phyloP scores from a whole-genome alignment of 805 yeast genomes.

The Torulaspora delbrueckii region DNA sequence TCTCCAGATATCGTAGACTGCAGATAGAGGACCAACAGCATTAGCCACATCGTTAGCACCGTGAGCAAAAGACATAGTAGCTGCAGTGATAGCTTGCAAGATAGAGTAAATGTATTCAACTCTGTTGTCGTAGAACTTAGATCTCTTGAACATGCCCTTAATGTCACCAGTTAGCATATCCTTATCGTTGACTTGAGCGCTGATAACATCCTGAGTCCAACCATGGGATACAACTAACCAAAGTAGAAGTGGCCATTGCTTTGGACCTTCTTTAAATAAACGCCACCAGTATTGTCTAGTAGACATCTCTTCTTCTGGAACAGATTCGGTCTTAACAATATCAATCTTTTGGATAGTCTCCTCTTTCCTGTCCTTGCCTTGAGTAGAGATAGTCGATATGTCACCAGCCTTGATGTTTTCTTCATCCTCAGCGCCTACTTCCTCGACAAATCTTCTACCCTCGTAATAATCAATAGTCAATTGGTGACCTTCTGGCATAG shows the following conservation, averaged over 20 bases:
- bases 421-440: slow-evolving; percentile 12
- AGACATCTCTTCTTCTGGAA: slow-evolving; percentile 23
- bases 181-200: slow-evolving; percentile 39
- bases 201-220: slow-evolving; percentile 57
- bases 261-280: slow-evolving; percentile 44
- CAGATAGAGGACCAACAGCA: slow-evolving; percentile 70
- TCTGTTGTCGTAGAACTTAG: slow-evolving; percentile 66
- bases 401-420: slow-evolving; percentile 6
- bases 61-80: slow-evolving; percentile 77
- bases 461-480: slow-evolving; percentile 60
- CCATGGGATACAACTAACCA: slow-evolving; percentile 55
- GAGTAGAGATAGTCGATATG: slow-evolving; percentile 12
- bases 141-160: slow-evolving; percentile 47
- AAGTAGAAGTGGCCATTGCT: slow-evolving; percentile 49
- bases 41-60: slow-evolving; percentile 78
- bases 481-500: slow-evolving; percentile 54
- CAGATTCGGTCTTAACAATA: slow-evolving; percentile 12
- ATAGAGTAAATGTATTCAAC: slow-evolving; percentile 64
- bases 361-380: slow-evolving; percentile 22
- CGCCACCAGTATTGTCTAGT: slow-evolving; percentile 39
- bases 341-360: slow-evolving; percentile 20
- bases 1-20: slow-evolving; percentile 59
- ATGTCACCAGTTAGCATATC: slow-evolving; percentile 46
- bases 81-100: slow-evolving; percentile 67
- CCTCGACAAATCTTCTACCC: slow-evolving; percentile 46